phyloP scores from a whole-genome alignment of 176 grass and related monocot genomes.

The Triticum dicoccoides region DNA sequence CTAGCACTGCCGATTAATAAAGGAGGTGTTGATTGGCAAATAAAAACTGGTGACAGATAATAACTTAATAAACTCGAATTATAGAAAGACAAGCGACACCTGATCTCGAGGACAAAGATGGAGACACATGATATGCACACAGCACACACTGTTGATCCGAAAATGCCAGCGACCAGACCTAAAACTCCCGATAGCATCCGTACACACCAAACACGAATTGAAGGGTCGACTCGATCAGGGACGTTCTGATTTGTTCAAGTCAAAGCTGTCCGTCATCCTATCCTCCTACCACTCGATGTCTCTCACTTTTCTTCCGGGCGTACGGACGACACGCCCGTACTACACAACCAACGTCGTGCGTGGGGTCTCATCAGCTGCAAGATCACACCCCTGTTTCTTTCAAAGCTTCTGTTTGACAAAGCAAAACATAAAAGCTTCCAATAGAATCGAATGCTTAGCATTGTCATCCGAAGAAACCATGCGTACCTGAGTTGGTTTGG shows the following conservation, averaged over 20 bases:
- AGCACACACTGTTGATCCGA: slow-evolving; percentile 5
- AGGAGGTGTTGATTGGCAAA: no score
- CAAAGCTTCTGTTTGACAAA: slow-evolving; percentile 29
- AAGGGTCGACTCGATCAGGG: background rate
- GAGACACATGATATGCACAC: background rate
- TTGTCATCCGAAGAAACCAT: background rate
- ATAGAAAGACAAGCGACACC: background rate
- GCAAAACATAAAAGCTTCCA: background rate
- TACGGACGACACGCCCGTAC: background rate
- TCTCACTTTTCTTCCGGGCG: background rate
- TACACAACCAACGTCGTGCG: background rate
- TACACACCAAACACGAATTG: background rate
- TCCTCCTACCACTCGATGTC: background rate
- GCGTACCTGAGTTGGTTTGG: background rate
- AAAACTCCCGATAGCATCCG: background rate
- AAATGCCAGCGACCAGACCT: background rate
- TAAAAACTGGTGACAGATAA: no score
- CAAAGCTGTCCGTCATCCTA: background rate
- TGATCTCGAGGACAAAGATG: background rate
- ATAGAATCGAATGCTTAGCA: slow-evolving; percentile 27
- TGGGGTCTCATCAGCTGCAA: background rate
- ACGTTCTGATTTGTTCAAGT: background rate
- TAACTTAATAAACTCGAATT: background rate
- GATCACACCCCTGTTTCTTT: background rate
- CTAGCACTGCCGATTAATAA: no score